Percentiles rank a stretch among this genome's conserved stretches.
These are phyloP conservation scores for Wickerhamomyces chaumierensis DNA, from an alignment of 805 yeast genomes.

Conservation along the genomic window DNA sequence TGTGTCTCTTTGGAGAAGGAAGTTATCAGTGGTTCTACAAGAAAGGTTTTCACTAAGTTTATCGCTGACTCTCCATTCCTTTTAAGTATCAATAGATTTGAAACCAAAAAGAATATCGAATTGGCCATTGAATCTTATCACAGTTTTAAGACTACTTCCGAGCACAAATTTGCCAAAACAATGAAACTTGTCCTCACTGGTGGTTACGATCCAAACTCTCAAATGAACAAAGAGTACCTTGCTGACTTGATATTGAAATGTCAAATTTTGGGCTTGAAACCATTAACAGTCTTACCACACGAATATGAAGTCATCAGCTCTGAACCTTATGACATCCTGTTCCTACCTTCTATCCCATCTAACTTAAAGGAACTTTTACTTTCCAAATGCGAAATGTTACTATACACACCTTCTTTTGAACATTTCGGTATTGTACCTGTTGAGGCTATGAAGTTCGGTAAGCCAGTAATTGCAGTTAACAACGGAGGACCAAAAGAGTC, in stretches of 20 bases:
- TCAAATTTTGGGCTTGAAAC: slow-evolving; percentile 30
- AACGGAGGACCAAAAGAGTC: slow-evolving; percentile 94
- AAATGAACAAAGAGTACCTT: slow-evolving; percentile 67
- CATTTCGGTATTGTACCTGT: slow-evolving; percentile 98
- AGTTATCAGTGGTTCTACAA: slow-evolving; percentile 10
- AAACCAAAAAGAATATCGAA: slow-evolving; percentile 70
- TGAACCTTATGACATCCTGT: slow-evolving; percentile 37
- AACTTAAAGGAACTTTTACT: slow-evolving; percentile 53
- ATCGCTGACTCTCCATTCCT: slow-evolving; percentile 26
- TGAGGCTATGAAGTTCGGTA: slow-evolving; percentile 80
- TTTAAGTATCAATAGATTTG: slow-evolving; percentile 81
- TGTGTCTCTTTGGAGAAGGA: slow-evolving; percentile 53
- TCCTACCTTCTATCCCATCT: slow-evolving; percentile 72
- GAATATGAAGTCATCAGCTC: slow-evolving; percentile 6
- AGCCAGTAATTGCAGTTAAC: slow-evolving; percentile 77
- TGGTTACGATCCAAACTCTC: slow-evolving; percentile 59
- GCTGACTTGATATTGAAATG: slow-evolving; percentile 44
- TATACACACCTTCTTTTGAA: slow-evolving; percentile 86
- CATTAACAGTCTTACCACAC: slow-evolving; percentile 29
- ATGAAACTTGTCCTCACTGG: slow-evolving; percentile 70
- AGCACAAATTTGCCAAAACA: slow-evolving; percentile 19
- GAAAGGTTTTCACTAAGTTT: slow-evolving; percentile 8
- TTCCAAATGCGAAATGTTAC: slow-evolving; percentile 41
- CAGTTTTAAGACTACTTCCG: slow-evolving; percentile 19
- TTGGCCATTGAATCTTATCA: slow-evolving; percentile 68